Conservation (phyloP, 129 eudicot species). For the Heracleum sosnowskyi region DNA sequence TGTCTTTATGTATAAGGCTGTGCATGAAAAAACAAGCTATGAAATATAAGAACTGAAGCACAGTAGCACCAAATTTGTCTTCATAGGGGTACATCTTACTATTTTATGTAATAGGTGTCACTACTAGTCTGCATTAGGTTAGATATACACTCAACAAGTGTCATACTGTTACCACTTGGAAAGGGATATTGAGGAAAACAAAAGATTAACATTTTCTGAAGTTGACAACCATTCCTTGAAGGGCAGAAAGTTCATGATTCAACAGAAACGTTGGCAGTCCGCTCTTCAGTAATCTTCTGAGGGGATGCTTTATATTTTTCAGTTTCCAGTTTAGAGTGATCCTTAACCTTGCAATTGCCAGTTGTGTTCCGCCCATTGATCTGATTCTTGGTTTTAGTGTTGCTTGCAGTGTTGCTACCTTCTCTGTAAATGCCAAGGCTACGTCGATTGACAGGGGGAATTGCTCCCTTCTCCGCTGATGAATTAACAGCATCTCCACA, state of each 20-base stretch:
- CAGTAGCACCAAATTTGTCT: neutral
- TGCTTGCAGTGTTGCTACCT: conserved; percentile 7
- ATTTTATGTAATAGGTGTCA: neutral
- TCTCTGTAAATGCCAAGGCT: conserved; percentile 59
- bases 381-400: neutral
- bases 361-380: neutral
- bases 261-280: neutral
- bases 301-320: conserved; percentile 8
- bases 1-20: neutral
- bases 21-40: neutral
- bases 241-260: neutral
- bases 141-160: neutral
- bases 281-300: neutral
- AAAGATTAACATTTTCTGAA: neutral
- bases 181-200: neutral
- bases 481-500: conserved; percentile 56
- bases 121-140: neutral
- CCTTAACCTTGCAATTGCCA: conserved; percentile 8
- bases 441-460: conserved; percentile 44
- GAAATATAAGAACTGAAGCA: neutral
- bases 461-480: conserved; percentile 35
- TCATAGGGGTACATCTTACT: neutral
- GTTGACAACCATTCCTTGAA: neutral
- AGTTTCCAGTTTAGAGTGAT: neutral
- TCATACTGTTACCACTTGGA: neutral